Conservation (phyloP, 2,329 filamentous ascomycete genomes). For the Triangularia verruculosa region DNA sequence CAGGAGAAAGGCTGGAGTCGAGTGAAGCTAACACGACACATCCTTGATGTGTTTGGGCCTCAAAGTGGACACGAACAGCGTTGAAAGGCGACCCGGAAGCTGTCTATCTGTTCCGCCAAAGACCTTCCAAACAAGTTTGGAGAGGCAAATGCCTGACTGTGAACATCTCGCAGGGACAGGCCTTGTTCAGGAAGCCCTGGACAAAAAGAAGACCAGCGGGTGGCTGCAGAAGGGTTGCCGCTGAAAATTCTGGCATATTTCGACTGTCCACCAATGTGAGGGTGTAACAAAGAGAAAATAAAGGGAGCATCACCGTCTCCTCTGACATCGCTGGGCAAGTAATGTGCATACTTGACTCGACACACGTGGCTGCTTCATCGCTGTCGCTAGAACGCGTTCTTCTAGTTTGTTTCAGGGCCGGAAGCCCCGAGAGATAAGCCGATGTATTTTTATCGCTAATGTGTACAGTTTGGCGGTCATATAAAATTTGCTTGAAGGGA, state of each 20-base stretch:
- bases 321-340: conserved; percentile 30
- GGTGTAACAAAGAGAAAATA: conserved; percentile 46
- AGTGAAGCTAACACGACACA: conserved; percentile 25
- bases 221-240: conserved; percentile 47
- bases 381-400: background rate
- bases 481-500: background rate
- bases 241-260: conserved; percentile 18
- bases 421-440: background rate
- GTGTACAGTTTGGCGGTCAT: background rate
- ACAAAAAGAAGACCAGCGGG: conserved; percentile 42
- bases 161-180: conserved; percentile 40
- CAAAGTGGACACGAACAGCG: background rate
- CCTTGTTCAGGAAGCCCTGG: conserved; percentile 40
- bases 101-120: conserved; percentile 39
- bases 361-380: background rate
- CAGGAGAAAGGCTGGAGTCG: conserved; percentile 23
- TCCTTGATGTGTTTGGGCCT: background rate
- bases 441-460: background rate
- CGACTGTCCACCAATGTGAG: conserved; percentile 37
- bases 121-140: conserved; percentile 40
- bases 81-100: conserved; percentile 27
- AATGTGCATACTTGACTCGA: background rate
- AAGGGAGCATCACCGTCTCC: conserved; percentile 29
- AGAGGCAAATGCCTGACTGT: conserved; percentile 40
- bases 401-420: background rate